Percentiles rank a stretch among this genome's conserved stretches.
Evolutionary conservation across 176 grass and related monocot genomes (phyloP).

Genomic region (Microstegium vimineum): DNA sequence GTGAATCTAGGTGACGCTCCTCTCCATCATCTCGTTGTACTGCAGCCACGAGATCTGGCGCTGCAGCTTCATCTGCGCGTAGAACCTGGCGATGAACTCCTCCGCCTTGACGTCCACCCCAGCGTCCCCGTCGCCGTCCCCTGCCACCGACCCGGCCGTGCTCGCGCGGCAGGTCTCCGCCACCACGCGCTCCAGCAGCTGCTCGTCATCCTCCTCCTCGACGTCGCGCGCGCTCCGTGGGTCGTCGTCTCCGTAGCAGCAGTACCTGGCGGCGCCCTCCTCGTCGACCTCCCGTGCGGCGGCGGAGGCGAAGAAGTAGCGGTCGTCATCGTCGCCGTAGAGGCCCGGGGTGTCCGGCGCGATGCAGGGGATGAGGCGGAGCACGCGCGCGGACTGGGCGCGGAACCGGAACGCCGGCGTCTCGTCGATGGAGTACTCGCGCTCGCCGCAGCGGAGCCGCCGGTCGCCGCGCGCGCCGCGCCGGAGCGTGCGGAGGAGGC

Average conservation of each 20-base stretch:
- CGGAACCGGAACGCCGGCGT: slow-evolving; percentile 77
- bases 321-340: slow-evolving; percentile 43
- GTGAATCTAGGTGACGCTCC: slow-evolving; percentile 35
- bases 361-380: slow-evolving; percentile 70
- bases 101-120: slow-evolving; percentile 80
- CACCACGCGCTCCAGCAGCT: slow-evolving; percentile 18
- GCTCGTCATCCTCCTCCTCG: not conserved
- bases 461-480: slow-evolving; percentile 6
- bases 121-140: not conserved
- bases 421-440: slow-evolving; percentile 90
- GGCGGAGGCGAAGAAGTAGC: slow-evolving; percentile 33
- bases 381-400: slow-evolving; percentile 45
- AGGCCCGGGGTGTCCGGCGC: slow-evolving; percentile 36
- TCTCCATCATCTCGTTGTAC: slow-evolving; percentile 76
- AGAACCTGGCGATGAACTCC: slow-evolving; percentile 78
- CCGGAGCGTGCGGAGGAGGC: slow-evolving; percentile 48
- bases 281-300: not conserved
- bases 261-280: not conserved
- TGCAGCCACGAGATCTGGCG: slow-evolving; percentile 56
- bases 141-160: not conserved
- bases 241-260: not conserved
- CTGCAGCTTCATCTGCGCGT: slow-evolving; percentile 80
- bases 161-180: slow-evolving; percentile 29
- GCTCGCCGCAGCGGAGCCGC: slow-evolving; percentile 45
- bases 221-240: not conserved